These are phyloP conservation scores for Escallonia rubra DNA, from an alignment of 129 eudicot species.

Conservation along the genomic window DNA sequence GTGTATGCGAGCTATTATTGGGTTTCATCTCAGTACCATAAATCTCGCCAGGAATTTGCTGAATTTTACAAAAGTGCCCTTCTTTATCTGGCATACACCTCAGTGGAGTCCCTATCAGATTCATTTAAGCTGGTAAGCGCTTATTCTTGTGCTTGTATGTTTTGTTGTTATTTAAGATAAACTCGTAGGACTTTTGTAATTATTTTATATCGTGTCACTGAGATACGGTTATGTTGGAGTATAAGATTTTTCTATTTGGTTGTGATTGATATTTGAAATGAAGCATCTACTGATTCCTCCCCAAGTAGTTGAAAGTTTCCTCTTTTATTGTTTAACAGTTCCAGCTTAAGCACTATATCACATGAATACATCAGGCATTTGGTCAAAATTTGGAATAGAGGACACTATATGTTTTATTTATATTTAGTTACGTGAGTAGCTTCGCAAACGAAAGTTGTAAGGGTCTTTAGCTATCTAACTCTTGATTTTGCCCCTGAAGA, in stretches of 20 bases:
- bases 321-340: too few relatives aligned
- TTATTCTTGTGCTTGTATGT: background rate
- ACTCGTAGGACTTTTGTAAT: background rate
- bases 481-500: too few relatives aligned
- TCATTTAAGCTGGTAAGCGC: conserved; percentile 74
- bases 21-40: conserved; percentile 90
- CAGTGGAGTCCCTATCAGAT: conserved; percentile 82
- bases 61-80: conserved; percentile 90
- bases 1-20: conserved; percentile 92
- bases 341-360: too few relatives aligned
- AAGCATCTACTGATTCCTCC: too few relatives aligned
- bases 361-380: too few relatives aligned
- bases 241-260: background rate
- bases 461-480: too few relatives aligned
- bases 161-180: background rate
- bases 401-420: too few relatives aligned
- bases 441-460: too few relatives aligned
- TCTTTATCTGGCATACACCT: conserved; percentile 81
- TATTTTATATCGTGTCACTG: background rate
- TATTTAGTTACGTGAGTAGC: too few relatives aligned
- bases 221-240: background rate
- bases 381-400: too few relatives aligned
- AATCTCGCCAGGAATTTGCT: conserved; percentile 85
- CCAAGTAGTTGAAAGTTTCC: too few relatives aligned
- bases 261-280: too few relatives aligned